phyloP scores from a whole-genome alignment of 768 basidiomycete species.

The Boletus subparvulus region DNA sequence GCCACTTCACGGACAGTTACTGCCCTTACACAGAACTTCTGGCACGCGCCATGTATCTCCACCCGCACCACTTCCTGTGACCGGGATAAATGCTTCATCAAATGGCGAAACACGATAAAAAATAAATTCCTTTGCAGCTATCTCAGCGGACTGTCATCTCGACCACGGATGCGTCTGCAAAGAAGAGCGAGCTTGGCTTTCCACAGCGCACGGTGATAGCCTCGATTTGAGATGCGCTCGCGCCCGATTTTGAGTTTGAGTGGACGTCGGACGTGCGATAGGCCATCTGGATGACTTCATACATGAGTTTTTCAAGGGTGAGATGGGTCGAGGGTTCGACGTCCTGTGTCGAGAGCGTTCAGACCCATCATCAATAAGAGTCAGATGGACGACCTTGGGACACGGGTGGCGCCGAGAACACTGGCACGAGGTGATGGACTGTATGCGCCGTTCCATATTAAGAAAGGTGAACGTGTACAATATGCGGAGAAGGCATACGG shows the following conservation, averaged over 20 bases:
- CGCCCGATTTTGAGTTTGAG: not conserved
- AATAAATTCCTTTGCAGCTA: no score
- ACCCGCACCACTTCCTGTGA: no score
- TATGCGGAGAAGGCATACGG: no score
- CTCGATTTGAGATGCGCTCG: slow-evolving; percentile 30
- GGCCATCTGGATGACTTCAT: slow-evolving; percentile 50
- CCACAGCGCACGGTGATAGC: slow-evolving; percentile 53
- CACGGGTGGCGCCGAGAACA: no score
- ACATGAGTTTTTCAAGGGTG: slow-evolving; percentile 24
- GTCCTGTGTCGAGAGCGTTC: not conserved
- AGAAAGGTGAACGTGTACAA: no score
- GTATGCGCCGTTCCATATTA: no score
- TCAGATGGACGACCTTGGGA: not conserved
- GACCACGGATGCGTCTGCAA: slow-evolving; percentile 61
- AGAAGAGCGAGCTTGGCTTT: slow-evolving; percentile 72
- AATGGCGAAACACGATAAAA: no score
- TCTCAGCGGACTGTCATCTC: slow-evolving; percentile 45
- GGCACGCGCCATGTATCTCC: no score
- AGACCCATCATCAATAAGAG: not conserved
- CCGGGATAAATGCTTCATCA: no score
- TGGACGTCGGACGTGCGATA: slow-evolving; percentile 59
- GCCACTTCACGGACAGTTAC: no score
- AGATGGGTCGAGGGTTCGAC: slow-evolving; percentile 14
- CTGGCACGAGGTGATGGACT: no score
- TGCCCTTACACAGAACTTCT: no score